Percentiles rank a stretch among this genome's conserved stretches.
Evolutionary conservation across 495 filamentous ascomycete species (phyloP).

Genomic region (Hypomontagnella monticulosa): DNA sequence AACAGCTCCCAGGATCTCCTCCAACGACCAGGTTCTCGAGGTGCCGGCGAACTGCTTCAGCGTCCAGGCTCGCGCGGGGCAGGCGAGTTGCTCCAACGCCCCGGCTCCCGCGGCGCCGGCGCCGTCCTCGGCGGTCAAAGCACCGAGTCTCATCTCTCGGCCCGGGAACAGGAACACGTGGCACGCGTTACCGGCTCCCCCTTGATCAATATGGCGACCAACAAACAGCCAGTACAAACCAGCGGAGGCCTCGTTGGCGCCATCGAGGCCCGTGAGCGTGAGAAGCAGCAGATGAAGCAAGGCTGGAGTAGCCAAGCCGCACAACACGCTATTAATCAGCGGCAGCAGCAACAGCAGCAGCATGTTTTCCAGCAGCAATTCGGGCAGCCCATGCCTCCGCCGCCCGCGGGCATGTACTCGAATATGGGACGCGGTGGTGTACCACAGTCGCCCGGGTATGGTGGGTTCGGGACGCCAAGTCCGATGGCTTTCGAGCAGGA

Average conservation of each 20-base stretch:
- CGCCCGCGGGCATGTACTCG: slow-evolving; percentile 48
- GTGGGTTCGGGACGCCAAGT: slow-evolving; percentile 30
- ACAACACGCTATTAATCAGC: slow-evolving; percentile 80
- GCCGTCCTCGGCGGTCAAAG: slow-evolving; percentile 48
- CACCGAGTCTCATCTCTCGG: slow-evolving; percentile 72
- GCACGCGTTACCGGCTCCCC: slow-evolving; percentile 87
- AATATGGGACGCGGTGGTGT: slow-evolving; percentile 39
- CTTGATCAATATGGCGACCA: slow-evolving; percentile 75
- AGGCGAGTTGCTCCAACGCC: slow-evolving; percentile 39
- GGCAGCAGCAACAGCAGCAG: slow-evolving; percentile 72
- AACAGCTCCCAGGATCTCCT: slow-evolving; percentile 52
- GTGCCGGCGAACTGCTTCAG: slow-evolving; percentile 49
- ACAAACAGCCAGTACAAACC: slow-evolving; percentile 58
- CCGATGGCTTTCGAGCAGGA: slow-evolving; percentile 38
- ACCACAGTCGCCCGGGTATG: slow-evolving; percentile 29
- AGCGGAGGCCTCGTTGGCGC: slow-evolving; percentile 75
- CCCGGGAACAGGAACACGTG: slow-evolving; percentile 93
- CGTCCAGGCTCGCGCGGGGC: slow-evolving; percentile 45
- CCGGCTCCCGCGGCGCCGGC: slow-evolving; percentile 45
- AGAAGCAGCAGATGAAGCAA: slow-evolving; percentile 76
- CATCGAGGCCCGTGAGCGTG: slow-evolving; percentile 78
- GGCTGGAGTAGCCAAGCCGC: slow-evolving; percentile 77
- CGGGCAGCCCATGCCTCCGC: slow-evolving; percentile 42
- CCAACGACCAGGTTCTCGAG: slow-evolving; percentile 50
- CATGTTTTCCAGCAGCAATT: slow-evolving; percentile 57